Percentiles rank a stretch among this genome's conserved stretches.
Conservation (phyloP, 75 land plant genomes). For the Isoetes taiwanensis region DNA sequence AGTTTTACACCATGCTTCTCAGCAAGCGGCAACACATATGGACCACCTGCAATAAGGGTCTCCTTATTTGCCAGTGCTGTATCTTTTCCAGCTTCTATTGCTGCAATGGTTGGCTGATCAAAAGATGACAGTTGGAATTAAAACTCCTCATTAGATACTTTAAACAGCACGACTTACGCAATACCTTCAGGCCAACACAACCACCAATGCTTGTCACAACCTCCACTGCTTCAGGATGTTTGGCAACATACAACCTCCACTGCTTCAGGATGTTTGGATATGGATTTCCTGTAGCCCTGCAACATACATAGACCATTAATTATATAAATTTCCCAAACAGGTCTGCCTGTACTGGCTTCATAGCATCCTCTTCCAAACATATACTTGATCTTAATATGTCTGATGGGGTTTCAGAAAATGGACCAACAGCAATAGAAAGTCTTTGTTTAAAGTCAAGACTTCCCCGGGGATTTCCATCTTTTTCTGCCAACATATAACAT, state of each 20-base stretch:
- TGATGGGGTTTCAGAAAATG: no score
- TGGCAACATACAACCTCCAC: slow-evolving; percentile 79
- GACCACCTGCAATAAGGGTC: slow-evolving; percentile 95
- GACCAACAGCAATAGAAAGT: no score
- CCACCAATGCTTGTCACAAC: slow-evolving; percentile 98
- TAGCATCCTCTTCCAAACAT: no score
- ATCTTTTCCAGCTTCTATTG: slow-evolving; percentile 95
- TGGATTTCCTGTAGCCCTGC: no score
- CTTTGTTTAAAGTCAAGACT: no score
- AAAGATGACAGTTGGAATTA: neutral
- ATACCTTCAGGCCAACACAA: slow-evolving; percentile 92
- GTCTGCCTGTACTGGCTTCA: no score
- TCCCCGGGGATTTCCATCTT: no score
- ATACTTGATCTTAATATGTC: no score
- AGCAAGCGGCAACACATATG: slow-evolving; percentile 94
- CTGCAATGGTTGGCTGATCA: slow-evolving; percentile 90
- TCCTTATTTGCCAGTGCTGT: slow-evolving; percentile 95
- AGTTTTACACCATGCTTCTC: slow-evolving; percentile 86
- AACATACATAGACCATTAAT: no score
- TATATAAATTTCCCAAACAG: no score
- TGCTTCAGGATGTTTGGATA: no score
- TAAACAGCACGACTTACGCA: neutral
- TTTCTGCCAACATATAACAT: no score
- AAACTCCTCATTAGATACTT: neutral
- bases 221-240: slow-evolving; percentile 86